Evolutionary conservation across 371 early-diverging fungal genomes (phyloP).

Genomic region (Amoeboaphelidium protococcarum): DNA sequence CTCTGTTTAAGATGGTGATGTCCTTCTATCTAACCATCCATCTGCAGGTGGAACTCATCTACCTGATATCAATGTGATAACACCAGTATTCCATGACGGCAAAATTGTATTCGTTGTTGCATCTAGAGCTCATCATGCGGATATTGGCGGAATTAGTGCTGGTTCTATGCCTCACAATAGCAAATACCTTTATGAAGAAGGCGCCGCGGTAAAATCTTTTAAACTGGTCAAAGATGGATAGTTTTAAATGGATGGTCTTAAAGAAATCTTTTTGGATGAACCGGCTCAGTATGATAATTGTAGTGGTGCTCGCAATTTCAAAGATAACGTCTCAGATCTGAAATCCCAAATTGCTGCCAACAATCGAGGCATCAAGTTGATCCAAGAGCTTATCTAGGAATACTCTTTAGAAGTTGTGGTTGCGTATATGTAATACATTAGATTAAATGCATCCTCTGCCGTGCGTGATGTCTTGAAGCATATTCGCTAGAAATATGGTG

Average conservation of each 20-base stretch:
- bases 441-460: slow-evolving; percentile 57
- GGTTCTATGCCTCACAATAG: slow-evolving; percentile 1
- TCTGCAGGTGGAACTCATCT: slow-evolving; percentile 85
- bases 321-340: not conserved
- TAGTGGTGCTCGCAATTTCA: slow-evolving; percentile 37
- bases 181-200: slow-evolving; percentile 49
- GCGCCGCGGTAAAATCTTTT: slow-evolving; percentile 67
- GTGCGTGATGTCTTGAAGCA: slow-evolving; percentile 42
- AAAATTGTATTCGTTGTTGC: slow-evolving; percentile 79
- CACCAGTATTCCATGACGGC: slow-evolving; percentile 59
- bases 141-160: slow-evolving; percentile 45
- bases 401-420: slow-evolving; percentile 64
- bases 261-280: slow-evolving; percentile 34
- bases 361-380: slow-evolving; percentile 62
- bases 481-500: slow-evolving; percentile 10
- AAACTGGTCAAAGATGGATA: slow-evolving; percentile 49
- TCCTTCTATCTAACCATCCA: slow-evolving; percentile 82
- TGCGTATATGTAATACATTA: slow-evolving; percentile 65
- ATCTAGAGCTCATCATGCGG: slow-evolving; percentile 64
- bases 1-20: slow-evolving; percentile 51
- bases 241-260: slow-evolving; percentile 50
- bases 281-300: slow-evolving; percentile 65
- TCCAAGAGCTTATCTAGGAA: slow-evolving; percentile 48
- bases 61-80: slow-evolving; percentile 75
- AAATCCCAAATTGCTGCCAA: slow-evolving; percentile 64